Evolutionary conservation across 2,329 filamentous ascomycete species (phyloP), one percentile per base, ranked within the genome.

Genomic region (Camillea tinctor): DNA sequence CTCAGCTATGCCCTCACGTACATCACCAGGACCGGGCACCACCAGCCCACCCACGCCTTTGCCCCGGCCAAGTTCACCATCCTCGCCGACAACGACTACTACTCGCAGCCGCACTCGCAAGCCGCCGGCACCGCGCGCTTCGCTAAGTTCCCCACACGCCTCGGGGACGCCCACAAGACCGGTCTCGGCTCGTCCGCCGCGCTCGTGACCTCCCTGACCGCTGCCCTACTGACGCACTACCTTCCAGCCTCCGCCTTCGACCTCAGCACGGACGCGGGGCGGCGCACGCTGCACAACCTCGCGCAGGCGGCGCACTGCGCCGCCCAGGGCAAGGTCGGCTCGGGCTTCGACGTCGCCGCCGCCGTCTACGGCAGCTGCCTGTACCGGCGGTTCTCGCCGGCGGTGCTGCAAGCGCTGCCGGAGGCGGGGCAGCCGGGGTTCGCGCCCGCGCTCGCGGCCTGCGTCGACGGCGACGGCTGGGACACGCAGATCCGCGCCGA

Each of bases 61-160:
- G 82, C 83, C 15, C 86, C 93, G 3, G 79, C 89, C 26, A 86
- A 86, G 15, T 85, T 98, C 74, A 93, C 91, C 62, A 94, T 99
- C 73, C 85, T 98, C 40, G 94, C 95, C 61, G 93, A 97, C 77
- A 93, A 95, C 72, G 92, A 96, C 79, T 99, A 99, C 83, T 99
- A 98, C 80, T 97, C 95, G 4, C 87, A 88, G 61, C 82, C 88
- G 2, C 73, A 79, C 23, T 70, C 73, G 22, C 19, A 15, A 22
- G 50, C 20, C 7, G 66, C 74, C 19, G 26, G 26, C 26, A 56
- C 66, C 60, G 76, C 69, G 17, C 86, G 87, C 63, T 98, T 98
- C 79, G 84, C 87, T 64, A 84, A 88, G 72, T 97, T 97, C 77
- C 83, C 85, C 50, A 88, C 94, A 17, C 85, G 88, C 5, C 84